These are phyloP conservation scores for Evernia prunastri DNA, from an alignment of 495 filamentous ascomycete species.

Conservation along the genomic window DNA sequence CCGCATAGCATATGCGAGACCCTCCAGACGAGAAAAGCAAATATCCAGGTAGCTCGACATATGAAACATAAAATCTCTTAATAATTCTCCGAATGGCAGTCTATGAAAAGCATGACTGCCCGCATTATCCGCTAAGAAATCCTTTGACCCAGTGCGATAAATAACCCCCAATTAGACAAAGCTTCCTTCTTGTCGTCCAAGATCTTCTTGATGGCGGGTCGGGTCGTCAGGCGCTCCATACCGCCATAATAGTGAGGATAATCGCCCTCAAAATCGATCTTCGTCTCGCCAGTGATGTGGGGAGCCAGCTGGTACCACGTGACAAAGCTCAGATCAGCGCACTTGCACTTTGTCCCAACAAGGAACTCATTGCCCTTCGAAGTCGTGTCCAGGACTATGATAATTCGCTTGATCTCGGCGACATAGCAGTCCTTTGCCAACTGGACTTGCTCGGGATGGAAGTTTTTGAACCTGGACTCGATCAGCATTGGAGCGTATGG, in stretches of 20 bases:
- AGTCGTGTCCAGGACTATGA: slow-evolving; percentile 48
- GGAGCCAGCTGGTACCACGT: slow-evolving; percentile 40
- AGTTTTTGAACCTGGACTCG: slow-evolving; percentile 35
- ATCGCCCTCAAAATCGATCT: slow-evolving; percentile 31
- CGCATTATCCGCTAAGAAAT: not conserved
- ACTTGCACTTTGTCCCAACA: slow-evolving; percentile 53
- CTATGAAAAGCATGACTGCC: not conserved
- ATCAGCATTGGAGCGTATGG: not conserved
- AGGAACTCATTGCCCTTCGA: slow-evolving; percentile 50
- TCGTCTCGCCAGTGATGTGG: slow-evolving; percentile 19
- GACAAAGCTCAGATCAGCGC: slow-evolving; percentile 54
- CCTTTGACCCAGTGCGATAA: not conserved
- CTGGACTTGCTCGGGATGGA: slow-evolving; percentile 52
- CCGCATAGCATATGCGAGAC: not conserved
- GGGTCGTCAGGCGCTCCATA: slow-evolving; percentile 37
- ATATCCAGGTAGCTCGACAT: not conserved
- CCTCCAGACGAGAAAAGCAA: not conserved
- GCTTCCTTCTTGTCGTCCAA: slow-evolving; percentile 34
- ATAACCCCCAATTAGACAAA: not conserved
- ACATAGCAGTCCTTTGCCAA: slow-evolving; percentile 54
- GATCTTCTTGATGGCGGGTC: slow-evolving; percentile 38
- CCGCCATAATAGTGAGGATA: slow-evolving; percentile 40
- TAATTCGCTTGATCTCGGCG: slow-evolving; percentile 55
- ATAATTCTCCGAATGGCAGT: not conserved
- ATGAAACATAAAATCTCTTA: not conserved